These are phyloP conservation scores for Hymenoscyphus infarciens DNA, from an alignment of 2,329 filamentous ascomycete species.

Conservation along the genomic window DNA sequence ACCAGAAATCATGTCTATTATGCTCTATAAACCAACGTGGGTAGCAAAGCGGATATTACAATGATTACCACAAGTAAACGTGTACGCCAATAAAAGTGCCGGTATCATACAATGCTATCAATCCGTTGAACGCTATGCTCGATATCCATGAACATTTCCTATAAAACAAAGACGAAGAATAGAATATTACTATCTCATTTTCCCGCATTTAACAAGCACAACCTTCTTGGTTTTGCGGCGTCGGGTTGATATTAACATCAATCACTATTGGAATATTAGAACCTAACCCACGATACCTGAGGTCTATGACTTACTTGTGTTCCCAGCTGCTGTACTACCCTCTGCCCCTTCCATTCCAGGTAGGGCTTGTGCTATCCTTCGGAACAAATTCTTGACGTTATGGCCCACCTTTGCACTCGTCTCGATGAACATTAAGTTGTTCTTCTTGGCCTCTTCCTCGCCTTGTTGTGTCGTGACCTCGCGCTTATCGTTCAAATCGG, in stretches of 20 bases:
- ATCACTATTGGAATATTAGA: constrained; percentile 63
- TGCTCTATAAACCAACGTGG: constrained; percentile 1
- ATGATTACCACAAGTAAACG: constrained; percentile 17
- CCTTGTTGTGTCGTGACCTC: constrained; percentile 96
- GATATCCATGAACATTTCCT: constrained; percentile 29
- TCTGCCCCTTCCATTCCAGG: constrained; percentile 96
- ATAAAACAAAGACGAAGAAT: constrained; percentile 23
- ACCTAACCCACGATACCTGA: neutral
- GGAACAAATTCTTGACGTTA: constrained; percentile 96
- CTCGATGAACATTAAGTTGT: constrained; percentile 98
- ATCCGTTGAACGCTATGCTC: constrained; percentile 35
- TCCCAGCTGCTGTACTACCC: constrained; percentile 66
- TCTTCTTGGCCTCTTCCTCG: constrained; percentile 97
- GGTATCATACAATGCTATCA: constrained; percentile 35
- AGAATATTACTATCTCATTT: constrained; percentile 14
- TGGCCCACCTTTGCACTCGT: constrained; percentile 96
- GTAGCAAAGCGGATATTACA: constrained; percentile 17
- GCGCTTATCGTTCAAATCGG: constrained; percentile 95
- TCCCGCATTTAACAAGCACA: constrained; percentile 57
- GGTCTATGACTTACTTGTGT: constrained; percentile 66
- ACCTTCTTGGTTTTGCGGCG: constrained; percentile 66
- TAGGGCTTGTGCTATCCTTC: constrained; percentile 94
- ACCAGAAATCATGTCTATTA: neutral
- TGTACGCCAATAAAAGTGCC: constrained; percentile 18
- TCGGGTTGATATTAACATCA: constrained; percentile 81